Evolutionary conservation across 148 eudicot species (phyloP).

Genomic region (Spergularia bocconei): DNA sequence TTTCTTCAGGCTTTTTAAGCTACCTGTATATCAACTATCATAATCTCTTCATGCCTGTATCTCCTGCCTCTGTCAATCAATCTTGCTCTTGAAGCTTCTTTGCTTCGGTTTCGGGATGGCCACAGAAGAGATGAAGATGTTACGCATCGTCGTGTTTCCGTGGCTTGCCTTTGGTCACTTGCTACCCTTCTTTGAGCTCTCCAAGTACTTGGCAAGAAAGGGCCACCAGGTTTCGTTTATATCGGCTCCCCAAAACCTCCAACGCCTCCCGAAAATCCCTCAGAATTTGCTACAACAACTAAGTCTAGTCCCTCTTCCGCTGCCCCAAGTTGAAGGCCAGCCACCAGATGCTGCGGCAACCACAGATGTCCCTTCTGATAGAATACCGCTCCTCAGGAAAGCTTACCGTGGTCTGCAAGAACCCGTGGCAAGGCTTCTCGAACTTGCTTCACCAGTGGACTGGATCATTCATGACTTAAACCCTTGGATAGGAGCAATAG

Average conservation of each 20-base stretch:
- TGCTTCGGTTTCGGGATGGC: not conserved
- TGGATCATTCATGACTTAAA: constrained; percentile 38
- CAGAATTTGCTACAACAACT: constrained; percentile 3
- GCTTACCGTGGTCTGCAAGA: constrained; percentile 28
- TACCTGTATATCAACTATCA: not conserved
- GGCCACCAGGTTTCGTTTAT: constrained; percentile 30
- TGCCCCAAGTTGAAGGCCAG: constrained; percentile 22
- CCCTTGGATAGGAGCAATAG: constrained; percentile 29
- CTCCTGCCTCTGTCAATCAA: too few relatives aligned
- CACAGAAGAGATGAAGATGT: constrained; percentile 9
- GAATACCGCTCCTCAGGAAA: constrained; percentile 23
- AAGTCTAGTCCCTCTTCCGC: constrained; percentile 22
- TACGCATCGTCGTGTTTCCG: constrained; percentile 38
- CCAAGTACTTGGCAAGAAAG: constrained; percentile 33
- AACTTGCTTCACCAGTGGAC: constrained; percentile 10
- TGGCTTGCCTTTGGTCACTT: constrained; percentile 42
- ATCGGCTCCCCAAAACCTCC: constrained; percentile 34
- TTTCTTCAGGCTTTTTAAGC: not conserved
- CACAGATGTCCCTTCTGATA: constrained; percentile 23
- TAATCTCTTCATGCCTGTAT: not conserved
- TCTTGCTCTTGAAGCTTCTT: too few relatives aligned
- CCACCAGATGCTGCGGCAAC: constrained; percentile 36
- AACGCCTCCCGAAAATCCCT: constrained; percentile 33
- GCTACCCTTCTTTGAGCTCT: constrained; percentile 32
- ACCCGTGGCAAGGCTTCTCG: constrained; percentile 14